Evolutionary conservation across 345 rosid genomes (phyloP).

Genomic region (Pistacia atlantica): DNA sequence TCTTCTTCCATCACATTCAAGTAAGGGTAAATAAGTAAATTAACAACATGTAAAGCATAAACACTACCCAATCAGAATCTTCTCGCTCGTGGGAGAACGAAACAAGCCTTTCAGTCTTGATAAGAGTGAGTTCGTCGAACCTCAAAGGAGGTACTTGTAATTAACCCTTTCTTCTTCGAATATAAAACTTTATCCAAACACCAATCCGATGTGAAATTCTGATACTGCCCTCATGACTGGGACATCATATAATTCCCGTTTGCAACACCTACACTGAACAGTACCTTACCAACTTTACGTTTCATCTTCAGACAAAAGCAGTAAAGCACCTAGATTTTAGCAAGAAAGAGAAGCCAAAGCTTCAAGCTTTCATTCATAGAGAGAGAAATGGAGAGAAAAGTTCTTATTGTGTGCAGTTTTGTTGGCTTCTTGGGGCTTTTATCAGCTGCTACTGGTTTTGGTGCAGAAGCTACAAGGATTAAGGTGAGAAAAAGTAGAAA

Average conservation of each 20-base stretch:
- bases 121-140: no score
- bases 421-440: slow-evolving; percentile 69
- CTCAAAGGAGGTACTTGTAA: no score
- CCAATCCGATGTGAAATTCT: no score
- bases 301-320: neutral
- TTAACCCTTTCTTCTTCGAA: no score
- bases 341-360: neutral
- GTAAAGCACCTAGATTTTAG: neutral
- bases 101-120: no score
- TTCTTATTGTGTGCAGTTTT: slow-evolving; percentile 46
- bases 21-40: no score
- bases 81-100: no score
- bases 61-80: no score
- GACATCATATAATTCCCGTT: neutral
- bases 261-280: neutral
- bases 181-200: no score
- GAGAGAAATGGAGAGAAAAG: slow-evolving; percentile 65
- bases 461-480: slow-evolving; percentile 86
- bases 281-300: slow-evolving; percentile 12
- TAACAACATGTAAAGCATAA: no score
- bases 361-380: neutral
- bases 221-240: no score
- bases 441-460: slow-evolving; percentile 84
- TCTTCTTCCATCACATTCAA: no score
- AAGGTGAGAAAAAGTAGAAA: slow-evolving; percentile 45